Base-by-base conservation (phyloP, 495 filamentous ascomycete genomes). In the Polyplosphaeria fusca region DNA sequence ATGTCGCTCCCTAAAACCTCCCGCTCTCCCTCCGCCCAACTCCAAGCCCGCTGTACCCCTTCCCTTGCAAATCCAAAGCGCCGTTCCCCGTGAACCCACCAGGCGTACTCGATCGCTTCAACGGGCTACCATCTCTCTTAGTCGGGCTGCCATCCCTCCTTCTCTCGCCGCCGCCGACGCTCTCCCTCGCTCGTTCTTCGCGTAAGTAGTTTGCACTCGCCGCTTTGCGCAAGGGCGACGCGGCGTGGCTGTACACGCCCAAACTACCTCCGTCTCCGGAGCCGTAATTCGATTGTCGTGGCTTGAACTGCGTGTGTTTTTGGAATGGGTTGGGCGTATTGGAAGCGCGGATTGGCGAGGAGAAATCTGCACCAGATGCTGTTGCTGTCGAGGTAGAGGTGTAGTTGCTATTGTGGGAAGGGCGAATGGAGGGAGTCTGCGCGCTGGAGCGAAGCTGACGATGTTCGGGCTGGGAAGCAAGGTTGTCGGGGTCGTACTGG, bases 401-500 rank as follows among this genome's bases (percentile, higher is more conserved):
- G 67, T 28, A 74, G 70, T 44, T 25, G 37, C 38, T 65, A 67
- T 47, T 67, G 60, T 14, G 65, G 53, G 7, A 22, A 50, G 68
- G 57, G 9, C 62, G 44, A 25, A 62, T 30, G 1, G 63, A 58
- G 1, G 66, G 63, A 19, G 63, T 66, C 16, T 38, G 47, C 2
- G 23, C 13, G 20, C 3, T 41, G 1, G 46, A 49, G 18, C 62
- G 63, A 38, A 60, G 16, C 27, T 51, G 61, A 28, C 61, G 18
- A 13, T 38, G 43, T 11, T 39, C 28, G 14, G 48, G 35, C 20
- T 58, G 47, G 13, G 47, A 47, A 47, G 24, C 18, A 16, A 49
- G 60, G 28, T 75, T 77, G 50, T 93, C 85, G 0, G 86, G 88
- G 64, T 92, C 84, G 53, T 90, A 79, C 61, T 94, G 84, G 45